phyloP scores from a whole-genome alignment of 2,329 filamentous ascomycete species.

The Nannizziopsis barbatae region DNA sequence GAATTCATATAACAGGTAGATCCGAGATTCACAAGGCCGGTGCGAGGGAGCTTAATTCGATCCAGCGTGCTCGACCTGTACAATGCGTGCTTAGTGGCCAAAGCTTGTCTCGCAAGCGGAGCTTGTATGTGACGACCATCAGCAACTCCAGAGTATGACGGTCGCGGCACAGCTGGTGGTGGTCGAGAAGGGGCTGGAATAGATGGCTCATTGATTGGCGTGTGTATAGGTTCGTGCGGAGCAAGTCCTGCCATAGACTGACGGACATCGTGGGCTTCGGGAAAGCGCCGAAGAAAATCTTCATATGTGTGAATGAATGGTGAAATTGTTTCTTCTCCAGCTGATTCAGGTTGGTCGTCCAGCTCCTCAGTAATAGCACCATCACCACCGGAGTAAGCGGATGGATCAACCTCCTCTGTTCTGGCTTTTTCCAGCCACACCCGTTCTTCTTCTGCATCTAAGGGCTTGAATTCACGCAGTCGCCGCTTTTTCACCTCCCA shows the following conservation, averaged over 20 bases:
- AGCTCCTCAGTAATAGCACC: constrained; percentile 31
- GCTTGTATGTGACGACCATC: constrained; percentile 44
- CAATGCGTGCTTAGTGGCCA: constrained; percentile 35
- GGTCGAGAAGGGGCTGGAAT: constrained; percentile 54
- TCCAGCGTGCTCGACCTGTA: constrained; percentile 35
- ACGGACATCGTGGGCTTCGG: constrained; percentile 53
- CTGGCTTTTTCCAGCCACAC: constrained; percentile 68
- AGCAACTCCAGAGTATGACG: constrained; percentile 71
- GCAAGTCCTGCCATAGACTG: constrained; percentile 43
- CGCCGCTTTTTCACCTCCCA: constrained; percentile 46
- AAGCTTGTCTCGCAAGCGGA: constrained; percentile 35
- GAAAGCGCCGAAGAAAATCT: constrained; percentile 74
- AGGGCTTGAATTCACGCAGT: constrained; percentile 53
- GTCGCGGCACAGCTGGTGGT: constrained; percentile 55
- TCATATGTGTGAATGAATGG: constrained; percentile 60
- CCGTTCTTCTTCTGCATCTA: constrained; percentile 69
- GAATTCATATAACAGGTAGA: constrained; percentile 89
- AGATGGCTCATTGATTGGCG: constrained; percentile 24
- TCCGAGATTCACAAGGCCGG: constrained; percentile 68
- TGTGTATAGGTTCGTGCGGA: constrained; percentile 23
- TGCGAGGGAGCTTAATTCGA: constrained; percentile 45
- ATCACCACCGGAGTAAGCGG: constrained; percentile 32
- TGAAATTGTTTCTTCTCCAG: constrained; percentile 37
- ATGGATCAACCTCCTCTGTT: constrained; percentile 48
- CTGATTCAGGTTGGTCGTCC: constrained; percentile 34